These are phyloP conservation scores for Croton setiger DNA, from an alignment of 441 rosid species.

Conservation along the genomic window DNA sequence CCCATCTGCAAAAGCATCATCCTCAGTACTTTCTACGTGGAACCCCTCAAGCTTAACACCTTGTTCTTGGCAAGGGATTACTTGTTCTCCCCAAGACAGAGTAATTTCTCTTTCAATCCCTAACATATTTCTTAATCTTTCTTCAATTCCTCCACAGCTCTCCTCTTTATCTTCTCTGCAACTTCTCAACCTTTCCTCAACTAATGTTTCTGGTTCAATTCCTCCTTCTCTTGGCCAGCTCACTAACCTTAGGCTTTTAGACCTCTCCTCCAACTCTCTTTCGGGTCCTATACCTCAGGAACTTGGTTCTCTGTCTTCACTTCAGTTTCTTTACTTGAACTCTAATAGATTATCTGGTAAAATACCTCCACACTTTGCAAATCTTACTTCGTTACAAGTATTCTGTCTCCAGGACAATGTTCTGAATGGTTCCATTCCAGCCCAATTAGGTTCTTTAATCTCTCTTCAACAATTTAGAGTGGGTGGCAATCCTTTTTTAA, in stretches of 20 bases:
- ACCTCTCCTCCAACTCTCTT: conserved; percentile 91
- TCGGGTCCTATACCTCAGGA: conserved; percentile 63
- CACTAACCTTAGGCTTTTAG: conserved; percentile 62
- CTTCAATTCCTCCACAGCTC: conserved; percentile 61
- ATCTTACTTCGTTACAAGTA: conserved; percentile 61
- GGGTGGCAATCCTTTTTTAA: conserved; percentile 79
- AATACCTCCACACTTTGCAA: conserved; percentile 67
- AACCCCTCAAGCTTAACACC: conserved; percentile 71
- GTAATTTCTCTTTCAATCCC: conserved; percentile 82
- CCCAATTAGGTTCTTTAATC: conserved; percentile 67
- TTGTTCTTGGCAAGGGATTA: conserved; percentile 88
- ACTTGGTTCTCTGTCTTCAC: conserved; percentile 68
- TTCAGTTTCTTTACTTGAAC: conserved; percentile 79
- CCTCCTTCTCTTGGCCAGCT: conserved; percentile 76
- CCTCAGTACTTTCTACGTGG: conserved; percentile 72
- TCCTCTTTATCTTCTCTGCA: conserved; percentile 82
- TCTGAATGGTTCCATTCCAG: conserved; percentile 77
- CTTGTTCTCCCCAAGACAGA: conserved; percentile 75
- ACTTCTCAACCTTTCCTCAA: conserved; percentile 85
- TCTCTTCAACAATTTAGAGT: conserved; percentile 80
- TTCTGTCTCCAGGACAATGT: conserved; percentile 85
- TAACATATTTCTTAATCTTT: conserved; percentile 74
- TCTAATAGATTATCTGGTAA: conserved; percentile 71
- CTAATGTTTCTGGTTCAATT: conserved; percentile 80
- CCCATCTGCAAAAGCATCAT: conserved; percentile 44